A percentile compares a stretch with the other conserved stretches of the same genome.
phyloP scores from a whole-genome alignment of 768 basidiomycete species.

The Dentipellis fragilis region DNA sequence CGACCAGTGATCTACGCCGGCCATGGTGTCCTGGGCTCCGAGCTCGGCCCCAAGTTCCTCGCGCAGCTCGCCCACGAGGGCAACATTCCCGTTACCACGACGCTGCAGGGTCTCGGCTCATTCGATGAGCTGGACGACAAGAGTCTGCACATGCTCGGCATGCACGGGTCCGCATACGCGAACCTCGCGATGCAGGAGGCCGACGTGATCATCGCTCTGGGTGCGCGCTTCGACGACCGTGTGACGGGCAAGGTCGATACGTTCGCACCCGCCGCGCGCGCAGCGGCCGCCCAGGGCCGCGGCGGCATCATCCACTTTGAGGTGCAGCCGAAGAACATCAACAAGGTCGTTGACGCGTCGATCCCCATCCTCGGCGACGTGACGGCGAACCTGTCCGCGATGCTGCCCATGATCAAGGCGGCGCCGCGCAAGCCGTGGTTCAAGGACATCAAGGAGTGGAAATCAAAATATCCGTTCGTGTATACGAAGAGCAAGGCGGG shows the following conservation, averaged over 20 bases:
- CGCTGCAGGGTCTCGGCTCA: slow-evolving; percentile 89
- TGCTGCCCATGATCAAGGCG: slow-evolving; percentile 69
- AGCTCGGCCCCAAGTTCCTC: slow-evolving; percentile 75
- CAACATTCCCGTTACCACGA: slow-evolving; percentile 96
- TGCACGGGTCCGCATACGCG: slow-evolving; percentile 97
- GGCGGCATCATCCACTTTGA: slow-evolving; percentile 99
- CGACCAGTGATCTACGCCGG: slow-evolving; percentile 91
- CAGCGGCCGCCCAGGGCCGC: slow-evolving; percentile 74
- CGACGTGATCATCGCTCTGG: slow-evolving; percentile 95
- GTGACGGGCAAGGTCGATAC: slow-evolving; percentile 85
- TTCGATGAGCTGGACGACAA: slow-evolving; percentile 86
- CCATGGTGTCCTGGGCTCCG: slow-evolving; percentile 76
- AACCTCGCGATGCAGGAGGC: slow-evolving; percentile 97
- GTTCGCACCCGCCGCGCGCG: slow-evolving; percentile 86
- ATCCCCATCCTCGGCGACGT: slow-evolving; percentile 95
- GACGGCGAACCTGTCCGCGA: slow-evolving; percentile 63
- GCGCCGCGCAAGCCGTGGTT: slow-evolving; percentile 75
- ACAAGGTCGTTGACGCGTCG: slow-evolving; percentile 94
- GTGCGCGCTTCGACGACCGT: slow-evolving; percentile 95
- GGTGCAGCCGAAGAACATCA: slow-evolving; percentile 96
- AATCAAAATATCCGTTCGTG: slow-evolving; percentile 82
- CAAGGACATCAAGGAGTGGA: slow-evolving; percentile 74
- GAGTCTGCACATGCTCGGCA: slow-evolving; percentile 95
- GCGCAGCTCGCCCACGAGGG: slow-evolving; percentile 69
- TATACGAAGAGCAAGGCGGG: slow-evolving; percentile 54